Base-by-base conservation (phyloP, 2,329 filamentous ascomycete species). In the Talaromyces piceae region DNA sequence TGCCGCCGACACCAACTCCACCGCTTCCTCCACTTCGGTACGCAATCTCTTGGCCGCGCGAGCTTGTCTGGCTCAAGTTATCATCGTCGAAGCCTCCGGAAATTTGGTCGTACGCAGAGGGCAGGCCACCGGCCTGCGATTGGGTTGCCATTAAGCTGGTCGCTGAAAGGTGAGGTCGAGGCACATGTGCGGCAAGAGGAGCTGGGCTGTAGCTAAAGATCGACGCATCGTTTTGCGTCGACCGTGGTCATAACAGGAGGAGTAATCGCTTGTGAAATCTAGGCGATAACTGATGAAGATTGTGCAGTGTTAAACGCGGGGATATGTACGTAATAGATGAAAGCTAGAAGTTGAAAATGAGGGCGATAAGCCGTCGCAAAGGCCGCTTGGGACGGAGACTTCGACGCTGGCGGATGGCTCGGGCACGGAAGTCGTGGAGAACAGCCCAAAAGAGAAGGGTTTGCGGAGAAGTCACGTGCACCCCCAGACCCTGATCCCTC, bases 61-160 rank as follows among this genome's bases (percentile, higher is more conserved):
- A 68, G 53, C 67, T 68, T 51, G 63, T 59, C 51, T 59, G 64
- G 49, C 67, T 70, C 33, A 66, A 61, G 45, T 68, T 66, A 47
- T 67, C 59, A 47, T 69, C 66, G 20, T 69, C 65, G 39, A 59
- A 57, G 31, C 57, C 51, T 5, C 44, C 33, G 28, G 55, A 47
- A 37, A 52, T 46, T 43, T 65, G 60, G 54, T 68, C 63, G 49
- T 59, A 62, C 47, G 54, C 54, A 33, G 47, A 49, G 53, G 46
- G 54, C 57, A 52, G 60, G 59, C 59, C 46, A 30, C 61, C 60
- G 53, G 60, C 63, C 31, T 63, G 61, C 57, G 63, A 63, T 49
- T 67, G 63, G 57, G 62, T 59, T 59, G 61, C 62, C 55, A 63
- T 69, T 65, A 69, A 67, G 63, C 66, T 59, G 66, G 66, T 64